Conservation (phyloP, 768 basidiomycete genomes). For the Lactifluus subvellereus region DNA sequence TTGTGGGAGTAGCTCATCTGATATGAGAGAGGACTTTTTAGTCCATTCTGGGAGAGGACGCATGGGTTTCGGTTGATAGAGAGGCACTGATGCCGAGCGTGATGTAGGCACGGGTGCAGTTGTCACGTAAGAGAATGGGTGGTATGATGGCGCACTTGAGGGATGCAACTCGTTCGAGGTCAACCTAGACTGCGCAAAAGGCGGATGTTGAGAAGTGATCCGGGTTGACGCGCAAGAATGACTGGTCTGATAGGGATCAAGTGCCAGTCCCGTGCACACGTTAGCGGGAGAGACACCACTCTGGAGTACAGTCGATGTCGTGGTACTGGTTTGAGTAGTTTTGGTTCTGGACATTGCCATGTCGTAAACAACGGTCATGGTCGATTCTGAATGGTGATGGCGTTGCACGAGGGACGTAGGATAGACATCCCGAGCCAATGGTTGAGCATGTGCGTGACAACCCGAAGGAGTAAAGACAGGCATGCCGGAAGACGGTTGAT, state of each 20-base stretch:
- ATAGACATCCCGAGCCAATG: neutral
- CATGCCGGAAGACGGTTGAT: neutral
- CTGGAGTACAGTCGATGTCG: conserved; percentile 3
- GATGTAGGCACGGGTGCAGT: neutral
- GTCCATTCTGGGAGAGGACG: conserved; percentile 24
- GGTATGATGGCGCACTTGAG: neutral
- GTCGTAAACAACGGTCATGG: conserved; percentile 1
- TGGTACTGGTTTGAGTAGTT: neutral
- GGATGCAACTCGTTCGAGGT: neutral
- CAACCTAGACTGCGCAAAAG: neutral
- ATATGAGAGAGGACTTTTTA: conserved; percentile 10
- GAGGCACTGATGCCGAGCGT: neutral
- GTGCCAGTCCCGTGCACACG: neutral
- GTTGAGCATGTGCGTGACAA: neutral
- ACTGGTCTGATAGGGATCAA: neutral
- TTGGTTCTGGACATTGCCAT: neutral
- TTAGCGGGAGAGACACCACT: neutral
- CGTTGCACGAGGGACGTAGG: neutral
- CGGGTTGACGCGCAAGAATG: neutral
- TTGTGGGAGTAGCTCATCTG: conserved; percentile 9
- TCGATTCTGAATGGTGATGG: conserved; percentile 1
- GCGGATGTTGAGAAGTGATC: neutral
- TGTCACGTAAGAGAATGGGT: neutral
- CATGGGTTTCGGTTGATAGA: conserved; percentile 17
- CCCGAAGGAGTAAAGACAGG: neutral